Evolutionary conservation across 2,329 filamentous ascomycete species (phyloP).

Genomic region (Talaromyces sp.): DNA sequence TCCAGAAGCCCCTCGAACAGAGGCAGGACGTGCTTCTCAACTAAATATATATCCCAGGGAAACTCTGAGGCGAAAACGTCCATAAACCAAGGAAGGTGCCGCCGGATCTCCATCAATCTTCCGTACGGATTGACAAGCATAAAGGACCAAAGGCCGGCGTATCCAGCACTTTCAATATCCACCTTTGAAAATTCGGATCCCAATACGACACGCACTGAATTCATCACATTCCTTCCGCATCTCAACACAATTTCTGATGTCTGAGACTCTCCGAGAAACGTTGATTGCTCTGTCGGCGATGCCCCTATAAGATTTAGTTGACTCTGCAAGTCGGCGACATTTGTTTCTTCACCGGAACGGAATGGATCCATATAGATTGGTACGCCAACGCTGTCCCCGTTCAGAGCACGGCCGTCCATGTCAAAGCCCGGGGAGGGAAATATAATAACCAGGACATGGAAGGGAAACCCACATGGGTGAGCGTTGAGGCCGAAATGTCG

Average conservation of each 20-base stretch:
- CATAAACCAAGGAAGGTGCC: constrained; percentile 59
- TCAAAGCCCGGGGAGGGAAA: constrained; percentile 55
- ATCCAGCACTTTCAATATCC: constrained; percentile 58
- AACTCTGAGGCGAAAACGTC: constrained; percentile 60
- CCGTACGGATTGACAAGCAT: constrained; percentile 46
- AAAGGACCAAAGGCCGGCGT: constrained; percentile 67
- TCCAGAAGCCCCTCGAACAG: constrained; percentile 50
- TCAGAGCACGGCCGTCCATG: constrained; percentile 47
- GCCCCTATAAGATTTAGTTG: constrained; percentile 53
- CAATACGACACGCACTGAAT: constrained; percentile 55
- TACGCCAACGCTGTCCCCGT: constrained; percentile 24
- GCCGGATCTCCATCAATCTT: constrained; percentile 49
- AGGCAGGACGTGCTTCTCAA: constrained; percentile 62
- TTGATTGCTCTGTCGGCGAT: constrained; percentile 30
- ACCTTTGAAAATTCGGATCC: constrained; percentile 28
- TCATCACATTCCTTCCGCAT: constrained; percentile 73
- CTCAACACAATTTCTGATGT: constrained; percentile 66
- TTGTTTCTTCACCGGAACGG: constrained; percentile 61
- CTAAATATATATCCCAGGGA: constrained; percentile 65
- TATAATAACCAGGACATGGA: constrained; percentile 78
- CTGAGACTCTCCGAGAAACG: constrained; percentile 59
- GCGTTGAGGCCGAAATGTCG: constrained; percentile 68
- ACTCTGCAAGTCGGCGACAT: constrained; percentile 51
- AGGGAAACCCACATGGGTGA: constrained; percentile 73
- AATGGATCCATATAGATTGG: constrained; percentile 84